Percentiles rank a stretch among this genome's conserved stretches.
Conservation (phyloP, 225 moss, liverwort and hornwort species). For the Marchantia paleacea region DNA sequence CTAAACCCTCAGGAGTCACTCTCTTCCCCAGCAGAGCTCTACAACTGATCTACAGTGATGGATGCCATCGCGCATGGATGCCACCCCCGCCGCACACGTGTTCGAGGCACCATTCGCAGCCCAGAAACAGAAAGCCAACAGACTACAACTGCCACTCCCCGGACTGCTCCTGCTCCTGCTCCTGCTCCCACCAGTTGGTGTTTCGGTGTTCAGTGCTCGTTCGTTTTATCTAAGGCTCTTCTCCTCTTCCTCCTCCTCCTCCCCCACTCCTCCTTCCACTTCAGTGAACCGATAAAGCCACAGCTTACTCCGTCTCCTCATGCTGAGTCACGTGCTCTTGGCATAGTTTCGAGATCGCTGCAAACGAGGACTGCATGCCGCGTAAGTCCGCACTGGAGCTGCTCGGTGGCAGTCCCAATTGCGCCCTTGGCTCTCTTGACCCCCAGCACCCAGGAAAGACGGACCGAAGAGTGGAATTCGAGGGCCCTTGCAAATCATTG, state of each 20-base stretch:
- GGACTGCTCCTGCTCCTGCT: constrained; percentile 3
- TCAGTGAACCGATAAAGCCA: not conserved
- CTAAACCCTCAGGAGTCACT: constrained; percentile 18
- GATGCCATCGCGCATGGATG: constrained; percentile 8
- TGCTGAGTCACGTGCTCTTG: constrained; percentile 16
- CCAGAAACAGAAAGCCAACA: not conserved
- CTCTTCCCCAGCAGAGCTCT: constrained; percentile 18
- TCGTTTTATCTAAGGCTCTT: not conserved
- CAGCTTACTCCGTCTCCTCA: constrained; percentile 12
- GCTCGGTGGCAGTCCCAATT: constrained; percentile 2
- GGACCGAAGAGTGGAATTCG: not conserved
- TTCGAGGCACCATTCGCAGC: not conserved
- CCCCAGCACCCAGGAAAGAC: constrained; percentile 14
- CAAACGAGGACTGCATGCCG: not conserved
- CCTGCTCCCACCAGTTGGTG: not conserved
- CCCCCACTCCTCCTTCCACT: not conserved
- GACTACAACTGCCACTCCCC: not conserved
- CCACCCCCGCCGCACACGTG: not conserved
- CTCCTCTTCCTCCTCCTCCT: not conserved
- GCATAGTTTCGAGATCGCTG: constrained; percentile 7
- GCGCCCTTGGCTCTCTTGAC: constrained; percentile 5
- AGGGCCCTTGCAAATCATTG: constrained; percentile 12
- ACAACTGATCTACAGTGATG: constrained; percentile 15
- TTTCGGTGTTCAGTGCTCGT: not conserved
- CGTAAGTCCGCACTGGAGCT: constrained; percentile 13